phyloP scores from a whole-genome alignment of 352 stramenopile species.

The Phytophthora quininea region DNA sequence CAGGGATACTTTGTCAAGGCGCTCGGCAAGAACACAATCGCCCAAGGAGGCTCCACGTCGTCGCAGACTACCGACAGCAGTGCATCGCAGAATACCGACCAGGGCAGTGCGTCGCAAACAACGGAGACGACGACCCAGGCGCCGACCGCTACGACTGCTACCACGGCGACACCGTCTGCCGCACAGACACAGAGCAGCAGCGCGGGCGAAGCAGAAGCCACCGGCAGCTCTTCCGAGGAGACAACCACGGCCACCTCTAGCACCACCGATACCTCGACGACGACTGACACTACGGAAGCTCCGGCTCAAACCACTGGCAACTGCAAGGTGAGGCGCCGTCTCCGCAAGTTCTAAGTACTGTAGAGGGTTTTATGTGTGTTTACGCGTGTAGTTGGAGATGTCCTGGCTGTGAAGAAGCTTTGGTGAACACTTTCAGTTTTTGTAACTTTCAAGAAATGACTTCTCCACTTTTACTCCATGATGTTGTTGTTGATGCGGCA shows the following conservation, averaged over 20 bases:
- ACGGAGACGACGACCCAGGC: constrained; percentile 9
- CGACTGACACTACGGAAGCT: constrained; percentile 7
- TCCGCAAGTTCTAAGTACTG: constrained; percentile 26
- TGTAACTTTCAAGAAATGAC: neutral
- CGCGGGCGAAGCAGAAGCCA: neutral
- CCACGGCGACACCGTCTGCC: neutral
- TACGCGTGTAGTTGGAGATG: constrained; percentile 22
- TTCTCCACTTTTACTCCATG: neutral
- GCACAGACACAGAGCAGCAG: neutral
- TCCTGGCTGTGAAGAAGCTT: neutral
- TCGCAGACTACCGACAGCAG: constrained; percentile 11
- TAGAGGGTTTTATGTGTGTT: neutral
- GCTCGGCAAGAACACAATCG: constrained; percentile 30
- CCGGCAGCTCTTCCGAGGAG: neutral
- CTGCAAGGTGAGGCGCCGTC: constrained; percentile 33
- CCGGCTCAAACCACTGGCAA: constrained; percentile 21
- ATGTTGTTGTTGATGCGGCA: neutral
- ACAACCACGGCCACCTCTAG: constrained; percentile 2
- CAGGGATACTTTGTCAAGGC: constrained; percentile 57
- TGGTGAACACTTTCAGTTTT: too few species aligned
- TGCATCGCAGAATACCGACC: constrained; percentile 16
- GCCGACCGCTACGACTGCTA: constrained; percentile 14
- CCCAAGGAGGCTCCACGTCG: constrained; percentile 14
- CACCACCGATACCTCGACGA: constrained; percentile 1
- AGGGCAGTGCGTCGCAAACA: constrained; percentile 12